Base-by-base conservation (phyloP, 768 basidiomycete species). In the Tricholoma sp. region DNA sequence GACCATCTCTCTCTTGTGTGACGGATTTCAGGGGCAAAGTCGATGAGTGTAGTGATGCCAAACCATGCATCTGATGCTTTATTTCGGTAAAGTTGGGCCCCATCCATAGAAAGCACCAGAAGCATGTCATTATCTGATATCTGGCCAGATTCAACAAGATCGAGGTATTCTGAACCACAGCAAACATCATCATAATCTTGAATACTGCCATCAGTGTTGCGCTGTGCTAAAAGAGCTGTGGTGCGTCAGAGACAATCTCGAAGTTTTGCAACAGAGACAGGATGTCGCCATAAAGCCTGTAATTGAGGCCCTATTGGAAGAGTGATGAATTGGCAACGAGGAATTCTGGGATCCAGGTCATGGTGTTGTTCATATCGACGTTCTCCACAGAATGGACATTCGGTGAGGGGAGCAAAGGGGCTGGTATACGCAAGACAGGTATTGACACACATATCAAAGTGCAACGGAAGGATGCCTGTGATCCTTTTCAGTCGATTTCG, bases 261-360 rank as follows among this genome's bases (percentile, higher is more conserved):
- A 65, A 72, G 68, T 0, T 53, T 46, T 10, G 43, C 11, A 0
- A 73, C 67, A 53, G 64, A 60, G 27, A 60, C 54, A 1, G 50
- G 52, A 52, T 37, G 59, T 0, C 64, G 39, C 55, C 69, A 67
- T 0, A 67, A 60, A 5, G 73, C 70, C 45, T 78, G 78, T 2
- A 76, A 55, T 27, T 73, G 70, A 0, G 73, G 74, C 16, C 73
- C 74, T 45, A 77, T 18, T 0, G 69, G 74, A 12, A 79, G 69
- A 0, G 74, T 79, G 0, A 49, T n/a, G n/a, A 49, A 49, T 49
- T 49, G 47, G 47, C 47, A n/a, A 49, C 16, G 21, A 24, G 47
- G 47, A 49, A 49, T 49, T 24, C 12, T 31, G 22, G 18, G 11
- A n/a, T 49, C 47, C 12, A 24, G 9, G 29, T 49, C 29, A 24